Evolutionary conservation across 106 monocot genomes (phyloP), one percentile per base, ranked within the genome.

Genomic region (Iris macrosiphon): DNA sequence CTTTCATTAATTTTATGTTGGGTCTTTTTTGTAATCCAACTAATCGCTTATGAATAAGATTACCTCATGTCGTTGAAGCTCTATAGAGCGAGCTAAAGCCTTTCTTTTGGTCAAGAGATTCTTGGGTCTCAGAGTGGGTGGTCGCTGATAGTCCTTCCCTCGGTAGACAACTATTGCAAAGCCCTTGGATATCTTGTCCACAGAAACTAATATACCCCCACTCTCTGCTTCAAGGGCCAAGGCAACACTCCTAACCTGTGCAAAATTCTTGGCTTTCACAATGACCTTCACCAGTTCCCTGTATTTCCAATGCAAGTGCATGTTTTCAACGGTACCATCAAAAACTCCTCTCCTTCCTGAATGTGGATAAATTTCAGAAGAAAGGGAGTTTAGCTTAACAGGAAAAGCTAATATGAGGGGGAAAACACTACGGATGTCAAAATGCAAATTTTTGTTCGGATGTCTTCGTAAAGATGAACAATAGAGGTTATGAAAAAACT

Each of bases 221-320:
- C 96, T 98, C 57, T 98, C 96, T 28, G 90, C 90, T 73, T 98
- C 96, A 26, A 98, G 73, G 17, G 96, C 76, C 62, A 91, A 57
- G n/a, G 96, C 96, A 23, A 80, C 61, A 49, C 64, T 59, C 67
- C 61, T 83, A 45, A 87, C 96, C 48, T 80, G 77, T 22, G 50
- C 46, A 66, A 90, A 83, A 45, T 52, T 80, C 70, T 87, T 98
- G 2, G 83, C 76, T 26, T 98, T 98, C 45, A 87, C 64, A 45
- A 98, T 57, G 22, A 98, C 59, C 67, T 98, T 98, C 34, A 98
- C 80, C 28, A 98, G 50, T 53, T 98, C 96, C 54, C 96, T 67
- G 42, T 98, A 98, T 46, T 91, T 98, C 96, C 96, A 98, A 58
- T 98, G 96, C 63, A 98, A 69, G 54, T 98, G 96, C 96, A 98